A percentile compares a stretch with the other conserved stretches of the same genome.
phyloP scores from a whole-genome alignment of 257 asterid species.

The Ehretia macrophylla region DNA sequence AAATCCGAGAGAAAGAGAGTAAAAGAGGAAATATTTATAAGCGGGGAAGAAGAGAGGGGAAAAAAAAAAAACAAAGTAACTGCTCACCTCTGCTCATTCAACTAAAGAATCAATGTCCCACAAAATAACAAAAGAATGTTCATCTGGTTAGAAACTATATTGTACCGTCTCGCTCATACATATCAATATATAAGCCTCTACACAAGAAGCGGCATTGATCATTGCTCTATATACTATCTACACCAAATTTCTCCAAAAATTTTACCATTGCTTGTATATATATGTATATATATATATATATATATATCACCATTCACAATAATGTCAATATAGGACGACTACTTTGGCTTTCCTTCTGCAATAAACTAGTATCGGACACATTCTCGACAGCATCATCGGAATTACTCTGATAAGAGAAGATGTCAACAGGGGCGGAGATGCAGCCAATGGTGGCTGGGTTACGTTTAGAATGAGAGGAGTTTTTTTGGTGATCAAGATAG shows the following conservation, averaged over 20 bases:
- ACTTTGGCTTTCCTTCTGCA: slow-evolving; percentile 26
- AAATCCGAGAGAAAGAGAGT: too few species aligned
- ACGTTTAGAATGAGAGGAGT: slow-evolving; percentile 22
- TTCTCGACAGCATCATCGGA: slow-evolving; percentile 43
- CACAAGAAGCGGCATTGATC: too few species aligned
- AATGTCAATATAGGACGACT: slow-evolving; percentile 6
- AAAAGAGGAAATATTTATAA: too few species aligned
- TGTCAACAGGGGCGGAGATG: slow-evolving; percentile 64
- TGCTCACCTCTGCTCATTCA: too few species aligned
- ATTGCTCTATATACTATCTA: background rate
- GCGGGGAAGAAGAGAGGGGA: too few species aligned
- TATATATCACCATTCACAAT: background rate
- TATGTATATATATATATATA: too few species aligned
- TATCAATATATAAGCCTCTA: too few species aligned
- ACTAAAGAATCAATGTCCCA: too few species aligned
- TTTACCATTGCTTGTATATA: background rate
- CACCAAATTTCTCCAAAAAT: background rate
- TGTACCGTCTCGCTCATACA: too few species aligned
- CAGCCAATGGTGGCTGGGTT: slow-evolving; percentile 35
- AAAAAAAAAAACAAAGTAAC: too few species aligned
- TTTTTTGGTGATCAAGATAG: slow-evolving; percentile 61
- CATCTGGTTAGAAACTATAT: too few species aligned
- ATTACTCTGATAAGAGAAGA: slow-evolving; percentile 46
- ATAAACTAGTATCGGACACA: slow-evolving; percentile 29
- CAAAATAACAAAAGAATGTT: too few species aligned